phyloP scores from a whole-genome alignment of 192 early-diverging fungal genomes.

The Coemansia sp. region DNA sequence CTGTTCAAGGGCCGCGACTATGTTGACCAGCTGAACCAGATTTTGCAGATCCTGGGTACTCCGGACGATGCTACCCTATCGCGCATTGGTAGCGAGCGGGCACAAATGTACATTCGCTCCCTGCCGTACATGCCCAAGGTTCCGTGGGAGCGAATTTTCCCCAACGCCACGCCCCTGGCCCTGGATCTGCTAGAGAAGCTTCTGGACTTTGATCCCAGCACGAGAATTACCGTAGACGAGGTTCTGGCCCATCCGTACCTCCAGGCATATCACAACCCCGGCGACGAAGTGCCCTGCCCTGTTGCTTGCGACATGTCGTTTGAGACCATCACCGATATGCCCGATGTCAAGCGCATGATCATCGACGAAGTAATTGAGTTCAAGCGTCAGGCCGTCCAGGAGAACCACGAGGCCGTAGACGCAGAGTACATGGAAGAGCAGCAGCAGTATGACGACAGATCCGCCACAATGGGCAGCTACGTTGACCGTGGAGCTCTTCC shows the following conservation, averaged over 20 bases:
- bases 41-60: slow-evolving; percentile 90
- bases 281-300: slow-evolving; percentile 66
- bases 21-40: slow-evolving; percentile 99
- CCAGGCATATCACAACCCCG: slow-evolving; percentile 86
- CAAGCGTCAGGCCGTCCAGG: slow-evolving; percentile 59
- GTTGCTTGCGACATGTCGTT: slow-evolving; percentile 49
- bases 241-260: slow-evolving; percentile 91
- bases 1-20: slow-evolving; percentile 96
- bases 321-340: slow-evolving; percentile 41
- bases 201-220: slow-evolving; percentile 89
- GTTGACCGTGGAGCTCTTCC: slow-evolving; percentile 14
- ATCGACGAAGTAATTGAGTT: slow-evolving; percentile 78
- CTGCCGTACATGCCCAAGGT: slow-evolving; percentile 87
- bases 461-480: slow-evolving; percentile 11
- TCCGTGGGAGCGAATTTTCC: slow-evolving; percentile 84
- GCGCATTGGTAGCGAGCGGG: slow-evolving; percentile 89
- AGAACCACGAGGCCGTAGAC: slow-evolving; percentile 40
- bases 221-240: slow-evolving; percentile 90
- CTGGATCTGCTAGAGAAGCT: slow-evolving; percentile 86
- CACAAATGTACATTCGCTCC: slow-evolving; percentile 92
- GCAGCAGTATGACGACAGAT: slow-evolving; percentile 3
- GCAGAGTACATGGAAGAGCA: slow-evolving; percentile 29
- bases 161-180: slow-evolving; percentile 73
- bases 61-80: slow-evolving; percentile 87
- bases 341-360: slow-evolving; percentile 63